Evolutionary conservation across 192 early-diverging fungal species (phyloP).

Genomic region (Umbelopsis ramanniana): DNA sequence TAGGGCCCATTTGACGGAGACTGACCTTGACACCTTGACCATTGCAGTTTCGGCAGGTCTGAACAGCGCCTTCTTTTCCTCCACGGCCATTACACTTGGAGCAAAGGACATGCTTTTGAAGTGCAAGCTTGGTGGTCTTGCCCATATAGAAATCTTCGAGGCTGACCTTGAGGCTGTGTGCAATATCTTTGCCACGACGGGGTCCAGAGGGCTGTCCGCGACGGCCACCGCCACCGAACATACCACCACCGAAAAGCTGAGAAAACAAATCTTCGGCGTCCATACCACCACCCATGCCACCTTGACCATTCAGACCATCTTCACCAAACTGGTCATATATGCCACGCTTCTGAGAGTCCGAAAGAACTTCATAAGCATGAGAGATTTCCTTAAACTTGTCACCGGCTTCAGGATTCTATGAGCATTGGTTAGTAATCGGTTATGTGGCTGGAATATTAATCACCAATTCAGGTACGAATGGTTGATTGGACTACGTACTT

Average conservation of each 20-base stretch:
- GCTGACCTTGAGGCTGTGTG: slow-evolving; percentile 82
- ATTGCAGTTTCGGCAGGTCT: slow-evolving; percentile 80
- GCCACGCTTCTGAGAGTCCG: slow-evolving; percentile 86
- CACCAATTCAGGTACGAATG: slow-evolving; percentile 1
- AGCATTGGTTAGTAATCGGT: not conserved
- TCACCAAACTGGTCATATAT: slow-evolving; percentile 96
- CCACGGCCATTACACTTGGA: slow-evolving; percentile 91
- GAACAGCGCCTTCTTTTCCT: slow-evolving; percentile 92
- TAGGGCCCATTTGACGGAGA: slow-evolving; percentile 96
- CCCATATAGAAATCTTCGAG: slow-evolving; percentile 89
- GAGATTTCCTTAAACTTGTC: slow-evolving; percentile 99
- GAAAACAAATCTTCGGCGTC: slow-evolving; percentile 95
- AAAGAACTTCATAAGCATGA: slow-evolving; percentile 96
- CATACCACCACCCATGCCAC: slow-evolving; percentile 67
- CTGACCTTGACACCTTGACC: slow-evolving; percentile 91
- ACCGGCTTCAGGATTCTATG: slow-evolving; percentile 83
- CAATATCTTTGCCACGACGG: slow-evolving; percentile 95
- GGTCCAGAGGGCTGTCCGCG: slow-evolving; percentile 65
- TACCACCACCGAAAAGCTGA: slow-evolving; percentile 92
- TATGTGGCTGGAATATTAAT: not conserved
- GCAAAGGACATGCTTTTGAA: slow-evolving; percentile 95
- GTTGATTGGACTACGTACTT: slow-evolving; percentile 49
- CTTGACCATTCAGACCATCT: slow-evolving; percentile 85
- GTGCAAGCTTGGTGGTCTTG: slow-evolving; percentile 93
- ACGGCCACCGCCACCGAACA: slow-evolving; percentile 77